Base-by-base conservation (phyloP, 78 protist species). In the Parvularia atlantis region DNA sequence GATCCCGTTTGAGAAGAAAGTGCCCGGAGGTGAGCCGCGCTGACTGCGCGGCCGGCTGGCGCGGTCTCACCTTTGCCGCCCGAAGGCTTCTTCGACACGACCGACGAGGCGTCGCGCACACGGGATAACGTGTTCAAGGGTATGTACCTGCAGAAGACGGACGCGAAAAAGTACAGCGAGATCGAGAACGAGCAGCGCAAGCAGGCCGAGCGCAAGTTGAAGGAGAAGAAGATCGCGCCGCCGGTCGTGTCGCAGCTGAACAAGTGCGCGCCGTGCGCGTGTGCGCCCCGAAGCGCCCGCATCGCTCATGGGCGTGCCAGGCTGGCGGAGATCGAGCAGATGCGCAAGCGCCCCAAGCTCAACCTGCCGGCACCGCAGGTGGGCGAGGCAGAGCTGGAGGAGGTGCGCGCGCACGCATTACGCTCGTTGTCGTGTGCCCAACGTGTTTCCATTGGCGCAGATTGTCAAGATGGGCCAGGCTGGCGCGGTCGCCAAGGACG, bases 341-440 rank as follows among this genome's bases (percentile, higher is more conserved):
- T 22, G 9, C 1, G 37, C 41, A 71, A 71, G 67, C 46, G 76
- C 39, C 1, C 76, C 26, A 39, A 44, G 50, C 54, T 71, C 30
- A 50, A 36, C 33, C 76, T 71, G 54, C 76, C 76, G 7, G 68
- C 66, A 2, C 76, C 76, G 36, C 76, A 71, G 58, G 76, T 60
- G 33, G 26, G 9, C 46, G 19, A 41, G 46, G 46, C 46, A 9
- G 46, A 41, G 19, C 4, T 41, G 4, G 46, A 41, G 19, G 19
- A 41, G 46, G 46, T 41, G n/a, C n/a, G n/a, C n/a, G n/a, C n/a
- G n/a, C n/a, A n/a, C n/a, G n/a, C n/a, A n/a, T n/a, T n/a, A n/a
- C n/a, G n/a, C n/a, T n/a, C n/a, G n/a, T n/a, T n/a, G n/a, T n/a
- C n/a, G n/a, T n/a, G n/a, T n/a, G n/a, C n/a, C n/a, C n/a, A n/a